A percentile compares a stretch with the other conserved stretches of the same genome.
Evolutionary conservation across 495 filamentous ascomycete species (phyloP).

Genomic region (Eremomyces bilateralis): DNA sequence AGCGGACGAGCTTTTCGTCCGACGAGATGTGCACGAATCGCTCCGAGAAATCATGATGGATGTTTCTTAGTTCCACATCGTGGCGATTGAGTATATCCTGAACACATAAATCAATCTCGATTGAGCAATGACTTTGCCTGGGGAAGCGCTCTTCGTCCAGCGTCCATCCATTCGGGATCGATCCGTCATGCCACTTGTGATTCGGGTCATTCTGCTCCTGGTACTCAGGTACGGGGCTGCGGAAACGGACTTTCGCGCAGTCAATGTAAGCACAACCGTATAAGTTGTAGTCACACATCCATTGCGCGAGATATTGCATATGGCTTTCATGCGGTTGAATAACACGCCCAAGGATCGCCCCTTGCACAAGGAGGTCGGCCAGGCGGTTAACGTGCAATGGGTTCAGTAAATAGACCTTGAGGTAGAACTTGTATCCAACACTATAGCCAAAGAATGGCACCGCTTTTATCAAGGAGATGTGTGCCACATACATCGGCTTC

Average conservation of each 20-base stretch:
- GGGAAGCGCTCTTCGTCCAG: slow-evolving; percentile 40
- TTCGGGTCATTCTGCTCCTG: slow-evolving; percentile 30
- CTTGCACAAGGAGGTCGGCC: slow-evolving; percentile 66
- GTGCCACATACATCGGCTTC: slow-evolving; percentile 51
- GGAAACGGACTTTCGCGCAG: slow-evolving; percentile 44
- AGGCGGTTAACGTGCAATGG: slow-evolving; percentile 62
- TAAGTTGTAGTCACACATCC: slow-evolving; percentile 95
- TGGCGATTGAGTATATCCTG: slow-evolving; percentile 73
- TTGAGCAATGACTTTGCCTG: slow-evolving; percentile 63
- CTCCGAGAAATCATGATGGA: slow-evolving; percentile 83
- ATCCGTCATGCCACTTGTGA: slow-evolving; percentile 63
- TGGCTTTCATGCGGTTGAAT: slow-evolving; percentile 91
- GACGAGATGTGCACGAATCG: slow-evolving; percentile 35
- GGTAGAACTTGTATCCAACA: slow-evolving; percentile 75
- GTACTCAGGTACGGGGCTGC: slow-evolving; percentile 51
- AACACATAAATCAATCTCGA: slow-evolving; percentile 76
- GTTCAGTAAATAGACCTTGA: slow-evolving; percentile 87
- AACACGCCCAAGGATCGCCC: slow-evolving; percentile 54
- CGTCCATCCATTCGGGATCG: slow-evolving; percentile 31
- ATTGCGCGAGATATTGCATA: slow-evolving; percentile 75
- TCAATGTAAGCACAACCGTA: slow-evolving; percentile 81
- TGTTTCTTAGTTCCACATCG: slow-evolving; percentile 42
- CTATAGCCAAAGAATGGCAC: slow-evolving; percentile 89
- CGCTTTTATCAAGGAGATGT: slow-evolving; percentile 80
- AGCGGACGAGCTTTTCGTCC: slow-evolving; percentile 68